Percentiles rank a stretch among this genome's conserved stretches.
Conservation (phyloP, 257 asterid genomes). For the Primulina tabacum region DNA sequence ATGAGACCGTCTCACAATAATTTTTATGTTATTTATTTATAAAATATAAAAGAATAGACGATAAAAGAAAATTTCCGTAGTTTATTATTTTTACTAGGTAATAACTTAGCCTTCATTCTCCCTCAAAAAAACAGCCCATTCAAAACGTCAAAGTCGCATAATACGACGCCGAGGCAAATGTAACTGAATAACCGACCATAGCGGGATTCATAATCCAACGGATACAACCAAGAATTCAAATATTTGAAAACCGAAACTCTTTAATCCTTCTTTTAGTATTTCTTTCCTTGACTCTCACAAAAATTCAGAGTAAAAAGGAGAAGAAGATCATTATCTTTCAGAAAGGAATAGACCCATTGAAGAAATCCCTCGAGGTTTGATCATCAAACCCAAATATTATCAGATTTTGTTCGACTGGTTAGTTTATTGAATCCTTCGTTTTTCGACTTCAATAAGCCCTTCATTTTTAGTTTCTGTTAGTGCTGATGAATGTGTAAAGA, state of each 20-base stretch:
- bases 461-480: background rate
- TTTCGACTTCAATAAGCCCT: background rate
- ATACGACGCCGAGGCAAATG: background rate
- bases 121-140: too few species aligned
- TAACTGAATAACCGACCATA: conserved; percentile 30
- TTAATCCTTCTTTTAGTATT: conserved; percentile 1
- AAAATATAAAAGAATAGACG: too few species aligned
- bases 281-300: background rate
- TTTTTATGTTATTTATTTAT: too few species aligned
- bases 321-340: conserved; percentile 2
- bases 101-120: too few species aligned
- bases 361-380: conserved; percentile 14
- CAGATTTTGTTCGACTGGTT: background rate
- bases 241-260: conserved; percentile 25
- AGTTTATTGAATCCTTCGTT: background rate
- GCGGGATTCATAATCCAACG: conserved; percentile 52
- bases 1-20: too few species aligned
- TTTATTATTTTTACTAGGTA: too few species aligned
- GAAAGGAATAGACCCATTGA: conserved; percentile 10
- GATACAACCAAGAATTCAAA: conserved; percentile 42
- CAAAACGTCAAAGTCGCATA: too few species aligned
- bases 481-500: too few species aligned
- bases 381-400: conserved; percentile 8
- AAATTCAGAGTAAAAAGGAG: background rate
- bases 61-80: too few species aligned